Percentiles rank a stretch among this genome's conserved stretches.
phyloP scores from a whole-genome alignment of 2,329 filamentous ascomycete genomes.

The Pseudocercospora cruenta region DNA sequence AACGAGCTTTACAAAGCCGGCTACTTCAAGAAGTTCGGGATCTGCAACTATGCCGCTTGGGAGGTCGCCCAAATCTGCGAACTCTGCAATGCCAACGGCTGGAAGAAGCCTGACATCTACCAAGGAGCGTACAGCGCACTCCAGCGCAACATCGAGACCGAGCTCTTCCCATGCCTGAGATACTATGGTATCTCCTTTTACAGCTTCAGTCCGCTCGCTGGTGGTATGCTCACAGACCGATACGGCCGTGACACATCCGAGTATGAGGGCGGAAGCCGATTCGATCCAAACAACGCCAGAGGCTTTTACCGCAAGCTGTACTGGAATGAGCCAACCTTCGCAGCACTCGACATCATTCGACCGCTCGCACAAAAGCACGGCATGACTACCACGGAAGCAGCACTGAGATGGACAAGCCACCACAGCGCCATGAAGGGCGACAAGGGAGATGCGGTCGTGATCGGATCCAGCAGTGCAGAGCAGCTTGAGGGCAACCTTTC shows the following conservation, averaged over 20 bases:
- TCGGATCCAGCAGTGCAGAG: slow-evolving; percentile 43
- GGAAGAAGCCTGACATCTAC: slow-evolving; percentile 50
- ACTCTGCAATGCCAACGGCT: slow-evolving; percentile 47
- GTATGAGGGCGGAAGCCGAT: slow-evolving; percentile 43
- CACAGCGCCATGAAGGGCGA: slow-evolving; percentile 44
- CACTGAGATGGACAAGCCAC: slow-evolving; percentile 52
- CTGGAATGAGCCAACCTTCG: slow-evolving; percentile 49
- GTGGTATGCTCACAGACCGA: slow-evolving; percentile 51
- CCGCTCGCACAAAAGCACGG: slow-evolving; percentile 44
- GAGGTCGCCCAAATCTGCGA: slow-evolving; percentile 55
- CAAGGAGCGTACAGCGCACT: slow-evolving; percentile 52
- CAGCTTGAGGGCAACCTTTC: slow-evolving; percentile 47
- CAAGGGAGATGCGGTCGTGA: slow-evolving; percentile 44
- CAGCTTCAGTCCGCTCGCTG: slow-evolving; percentile 49
- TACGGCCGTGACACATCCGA: slow-evolving; percentile 43
- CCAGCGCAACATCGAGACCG: slow-evolving; percentile 45
- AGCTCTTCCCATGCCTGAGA: slow-evolving; percentile 49
- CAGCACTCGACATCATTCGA: slow-evolving; percentile 48
- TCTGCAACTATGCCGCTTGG: slow-evolving; percentile 53
- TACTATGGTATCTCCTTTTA: slow-evolving; percentile 50
- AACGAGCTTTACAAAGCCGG: slow-evolving; percentile 52
- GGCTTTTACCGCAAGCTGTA: slow-evolving; percentile 46
- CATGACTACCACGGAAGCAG: slow-evolving; percentile 48
- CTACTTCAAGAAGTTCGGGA: slow-evolving; percentile 48
- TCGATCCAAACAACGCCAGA: slow-evolving; percentile 46